Evolutionary conservation across 176 grass and related monocot genomes (phyloP).

Genomic region (Hsuehochloa calcarea): DNA sequence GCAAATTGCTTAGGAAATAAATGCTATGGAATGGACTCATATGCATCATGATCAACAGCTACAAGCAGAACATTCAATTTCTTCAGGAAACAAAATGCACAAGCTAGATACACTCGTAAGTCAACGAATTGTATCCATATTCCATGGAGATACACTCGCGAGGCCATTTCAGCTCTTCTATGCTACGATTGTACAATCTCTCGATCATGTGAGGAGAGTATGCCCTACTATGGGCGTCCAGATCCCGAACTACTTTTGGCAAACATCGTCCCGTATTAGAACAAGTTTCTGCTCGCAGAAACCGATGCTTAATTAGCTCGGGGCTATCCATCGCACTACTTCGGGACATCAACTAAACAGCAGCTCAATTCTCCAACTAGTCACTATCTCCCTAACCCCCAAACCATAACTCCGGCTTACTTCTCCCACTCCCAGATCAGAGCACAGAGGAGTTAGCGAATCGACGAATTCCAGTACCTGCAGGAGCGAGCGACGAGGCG

Average conservation of each 20-base stretch:
- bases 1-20: not conserved
- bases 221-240: not conserved
- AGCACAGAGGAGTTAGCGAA: not conserved
- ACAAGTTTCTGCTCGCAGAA: constrained; percentile 21
- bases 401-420: not conserved
- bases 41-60: not conserved
- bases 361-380: not conserved
- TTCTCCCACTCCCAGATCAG: constrained; percentile 11
- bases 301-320: not conserved
- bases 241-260: constrained; percentile 24
- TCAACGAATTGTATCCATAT: not conserved
- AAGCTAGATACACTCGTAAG: not conserved
- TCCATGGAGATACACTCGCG: not conserved
- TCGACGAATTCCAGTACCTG: constrained; percentile 48
- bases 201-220: not conserved
- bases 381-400: not conserved
- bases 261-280: not conserved
- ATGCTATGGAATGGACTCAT: constrained; percentile 15
- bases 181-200: not conserved
- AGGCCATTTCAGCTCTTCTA: not conserved
- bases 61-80: not conserved
- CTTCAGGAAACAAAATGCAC: not conserved
- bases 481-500: constrained; percentile 61
- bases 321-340: not conserved
- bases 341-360: constrained; percentile 4